Conservation (phyloP, 73 alveolate genomes). For the Paramecium sonneborni region DNA sequence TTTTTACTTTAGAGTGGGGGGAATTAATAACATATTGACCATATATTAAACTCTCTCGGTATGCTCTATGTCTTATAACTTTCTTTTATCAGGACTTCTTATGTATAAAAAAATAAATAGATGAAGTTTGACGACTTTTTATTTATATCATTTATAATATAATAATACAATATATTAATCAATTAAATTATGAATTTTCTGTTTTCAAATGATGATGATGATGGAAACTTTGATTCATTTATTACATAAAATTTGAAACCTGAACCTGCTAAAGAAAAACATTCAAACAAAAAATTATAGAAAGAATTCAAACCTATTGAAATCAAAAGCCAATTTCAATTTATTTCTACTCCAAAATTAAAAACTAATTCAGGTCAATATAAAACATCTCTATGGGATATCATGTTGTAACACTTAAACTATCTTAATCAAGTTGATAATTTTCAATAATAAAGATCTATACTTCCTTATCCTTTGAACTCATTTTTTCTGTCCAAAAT, state of each 20-base stretch:
- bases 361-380: background rate
- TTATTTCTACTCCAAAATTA: background rate
- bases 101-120: too few relatives aligned
- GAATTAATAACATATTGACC: constrained; percentile 96
- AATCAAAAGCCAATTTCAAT: background rate
- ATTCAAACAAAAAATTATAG: background rate
- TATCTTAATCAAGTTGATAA: background rate
- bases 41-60: constrained; percentile 90
- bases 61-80: constrained; percentile 91
- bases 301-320: background rate
- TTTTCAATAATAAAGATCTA: background rate
- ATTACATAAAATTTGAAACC: constrained; percentile 15
- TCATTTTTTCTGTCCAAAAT: background rate
- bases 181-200: constrained; percentile 13
- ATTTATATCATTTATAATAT: too few relatives aligned
- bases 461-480: background rate
- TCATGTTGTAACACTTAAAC: background rate
- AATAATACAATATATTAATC: background rate
- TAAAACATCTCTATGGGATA: background rate
- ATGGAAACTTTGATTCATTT: constrained; percentile 2
- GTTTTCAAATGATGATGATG: constrained; percentile 3
- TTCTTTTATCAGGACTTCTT: constrained; percentile 90
- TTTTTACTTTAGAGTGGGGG: constrained; percentile 84
- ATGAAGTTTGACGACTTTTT: too few relatives aligned
- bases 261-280: background rate